Percentiles rank a stretch among this genome's conserved stretches.
Evolutionary conservation across 2,329 filamentous ascomycete species (phyloP).

Genomic region (Gaeumannomyces sp.): DNA sequence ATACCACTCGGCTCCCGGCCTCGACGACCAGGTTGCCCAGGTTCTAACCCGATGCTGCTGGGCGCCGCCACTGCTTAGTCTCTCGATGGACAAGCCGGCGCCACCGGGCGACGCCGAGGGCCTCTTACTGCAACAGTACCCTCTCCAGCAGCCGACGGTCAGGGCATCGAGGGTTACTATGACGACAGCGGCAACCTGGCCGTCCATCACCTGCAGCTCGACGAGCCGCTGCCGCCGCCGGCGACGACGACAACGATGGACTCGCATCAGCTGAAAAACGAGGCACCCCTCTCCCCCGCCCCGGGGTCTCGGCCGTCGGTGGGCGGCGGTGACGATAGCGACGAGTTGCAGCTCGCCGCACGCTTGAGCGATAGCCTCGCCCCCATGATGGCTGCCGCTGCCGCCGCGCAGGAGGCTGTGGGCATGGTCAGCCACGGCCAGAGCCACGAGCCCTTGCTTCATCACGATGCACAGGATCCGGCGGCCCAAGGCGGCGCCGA

Average conservation of each 20-base stretch:
- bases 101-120: conserved; percentile 27
- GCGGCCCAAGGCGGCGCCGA: background rate
- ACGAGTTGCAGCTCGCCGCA: conserved; percentile 53
- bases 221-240: conserved; percentile 19
- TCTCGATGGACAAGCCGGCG: conserved; percentile 26
- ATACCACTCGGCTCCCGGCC: no score
- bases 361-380: conserved; percentile 51
- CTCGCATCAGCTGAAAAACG: conserved; percentile 14
- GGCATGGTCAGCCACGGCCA: conserved; percentile 29
- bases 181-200: conserved; percentile 11
- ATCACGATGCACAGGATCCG: background rate
- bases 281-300: conserved; percentile 33
- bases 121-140: conserved; percentile 35
- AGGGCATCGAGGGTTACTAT: conserved; percentile 39
- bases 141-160: conserved; percentile 37
- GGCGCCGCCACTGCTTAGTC: background rate
- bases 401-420: conserved; percentile 28
- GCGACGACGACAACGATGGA: conserved; percentile 16
- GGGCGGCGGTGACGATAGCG: conserved; percentile 35
- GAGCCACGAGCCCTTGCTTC: conserved; percentile 12
- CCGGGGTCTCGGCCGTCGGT: conserved; percentile 27
- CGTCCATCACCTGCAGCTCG: conserved; percentile 23
- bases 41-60: background rate
- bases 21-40: background rate
- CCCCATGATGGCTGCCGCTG: conserved; percentile 42